Percentiles rank a stretch among this genome's conserved stretches.
phyloP scores from a whole-genome alignment of 495 filamentous ascomycete species.

The Annulohypoxylon nitens region DNA sequence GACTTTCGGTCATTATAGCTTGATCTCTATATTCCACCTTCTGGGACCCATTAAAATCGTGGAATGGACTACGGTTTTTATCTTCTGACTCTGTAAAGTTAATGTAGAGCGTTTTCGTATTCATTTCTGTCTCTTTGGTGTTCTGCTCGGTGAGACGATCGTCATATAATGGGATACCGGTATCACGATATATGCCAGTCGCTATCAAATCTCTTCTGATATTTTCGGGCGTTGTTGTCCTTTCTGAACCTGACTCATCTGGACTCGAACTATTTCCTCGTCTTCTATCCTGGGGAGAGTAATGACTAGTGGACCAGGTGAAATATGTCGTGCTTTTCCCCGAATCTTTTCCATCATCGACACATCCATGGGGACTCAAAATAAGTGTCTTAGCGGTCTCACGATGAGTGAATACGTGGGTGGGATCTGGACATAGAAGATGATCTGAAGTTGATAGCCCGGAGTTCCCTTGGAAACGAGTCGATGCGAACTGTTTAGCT shows the following conservation, averaged over 20 bases:
- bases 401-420: neutral
- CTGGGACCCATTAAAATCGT: neutral
- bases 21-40: constrained; percentile 41
- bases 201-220: constrained; percentile 36
- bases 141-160: neutral
- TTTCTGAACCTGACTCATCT: constrained; percentile 14
- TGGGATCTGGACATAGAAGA: neutral
- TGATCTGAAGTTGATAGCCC: neutral
- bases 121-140: neutral
- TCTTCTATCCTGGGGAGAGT: constrained; percentile 24
- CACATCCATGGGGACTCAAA: neutral
- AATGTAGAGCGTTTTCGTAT: neutral
- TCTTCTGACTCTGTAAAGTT: neutral
- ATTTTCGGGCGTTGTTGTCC: constrained; percentile 41
- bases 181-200: constrained; percentile 46
- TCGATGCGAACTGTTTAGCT: neutral
- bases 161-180: constrained; percentile 36
- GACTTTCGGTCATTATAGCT: constrained; percentile 42
- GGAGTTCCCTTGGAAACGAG: neutral
- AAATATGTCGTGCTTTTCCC: constrained; percentile 46
- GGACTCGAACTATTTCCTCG: constrained; percentile 2
- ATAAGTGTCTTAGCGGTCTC: constrained; percentile 8
- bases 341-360: constrained; percentile 17
- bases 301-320: constrained; percentile 51
- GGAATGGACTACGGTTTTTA: too few relatives aligned